These are phyloP conservation scores for Arxiozyma bovina DNA, from an alignment of 1,139 yeast species.

Conservation along the genomic window DNA sequence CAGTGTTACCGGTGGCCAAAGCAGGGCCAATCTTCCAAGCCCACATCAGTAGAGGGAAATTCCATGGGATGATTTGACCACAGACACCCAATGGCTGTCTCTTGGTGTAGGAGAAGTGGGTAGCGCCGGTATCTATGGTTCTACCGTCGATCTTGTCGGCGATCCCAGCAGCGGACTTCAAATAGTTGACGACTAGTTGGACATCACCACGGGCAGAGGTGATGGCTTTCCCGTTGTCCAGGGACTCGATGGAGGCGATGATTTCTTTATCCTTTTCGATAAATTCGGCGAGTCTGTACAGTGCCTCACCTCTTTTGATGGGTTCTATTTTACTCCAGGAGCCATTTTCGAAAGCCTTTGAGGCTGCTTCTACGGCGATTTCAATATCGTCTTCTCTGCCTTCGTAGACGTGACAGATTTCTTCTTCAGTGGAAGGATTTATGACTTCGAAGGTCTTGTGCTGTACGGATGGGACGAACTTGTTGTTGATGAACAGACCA, in stretches of 20 bases:
- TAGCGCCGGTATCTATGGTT: slow-evolving; percentile 48
- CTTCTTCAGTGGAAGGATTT: slow-evolving; percentile 42
- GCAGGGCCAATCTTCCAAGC: slow-evolving; percentile 82
- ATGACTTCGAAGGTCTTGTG: slow-evolving; percentile 37
- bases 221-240: slow-evolving; percentile 69
- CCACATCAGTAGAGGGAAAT: slow-evolving; percentile 72
- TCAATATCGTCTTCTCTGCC: slow-evolving; percentile 43
- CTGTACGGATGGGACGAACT: slow-evolving; percentile 36
- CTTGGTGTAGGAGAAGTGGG: slow-evolving; percentile 43
- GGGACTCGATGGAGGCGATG: slow-evolving; percentile 52
- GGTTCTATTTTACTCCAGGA: slow-evolving; percentile 38
- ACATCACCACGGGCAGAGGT: slow-evolving; percentile 48
- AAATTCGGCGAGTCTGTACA: slow-evolving; percentile 53
- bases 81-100: slow-evolving; percentile 69
- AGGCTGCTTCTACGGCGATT: slow-evolving; percentile 40
- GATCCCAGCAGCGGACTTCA: slow-evolving; percentile 68
- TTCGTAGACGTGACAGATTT: slow-evolving; percentile 37
- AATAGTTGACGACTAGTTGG: slow-evolving; percentile 45
- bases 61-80: slow-evolving; percentile 84
- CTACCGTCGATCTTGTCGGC: slow-evolving; percentile 64
- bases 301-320: slow-evolving; percentile 43
- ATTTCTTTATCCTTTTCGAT: slow-evolving; percentile 48
- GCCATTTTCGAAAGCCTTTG: slow-evolving; percentile 34
- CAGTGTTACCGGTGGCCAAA: slow-evolving; percentile 72
- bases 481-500: slow-evolving; percentile 38